Evolutionary conservation across 2,329 filamentous ascomycete species (phyloP), one percentile per base, ranked within the genome.

Genomic region (Ophiostoma angusticollis): DNA sequence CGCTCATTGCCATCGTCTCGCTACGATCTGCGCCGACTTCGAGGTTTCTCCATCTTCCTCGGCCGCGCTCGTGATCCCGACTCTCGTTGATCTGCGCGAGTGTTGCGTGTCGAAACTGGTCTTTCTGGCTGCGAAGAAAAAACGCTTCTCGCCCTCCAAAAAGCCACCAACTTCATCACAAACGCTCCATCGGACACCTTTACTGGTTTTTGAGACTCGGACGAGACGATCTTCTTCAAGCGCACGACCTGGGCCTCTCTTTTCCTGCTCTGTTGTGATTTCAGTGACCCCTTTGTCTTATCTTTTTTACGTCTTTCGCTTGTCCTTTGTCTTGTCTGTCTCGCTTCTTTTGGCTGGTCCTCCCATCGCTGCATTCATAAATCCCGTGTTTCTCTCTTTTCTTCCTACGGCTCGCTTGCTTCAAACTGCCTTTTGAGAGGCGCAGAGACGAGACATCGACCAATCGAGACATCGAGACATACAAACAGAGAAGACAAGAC

Each of bases 161-260:
- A n/a, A n/a, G n/a, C n/a, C n/a, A n/a, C n/a, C n/a, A n/a, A n/a
- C n/a, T n/a, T n/a, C n/a, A n/a, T n/a, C n/a, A n/a, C n/a, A n/a
- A n/a, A n/a, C n/a, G n/a, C n/a, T n/a, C n/a, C n/a, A n/a, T n/a
- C 65, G 65, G 73, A 78, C 67, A 64, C 74, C 73, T 78, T 78
- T 51, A 73, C 65, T 78, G 72, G 73, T 74, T 65, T 53, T 74
- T 65, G 53, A 56, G 58, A 62, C 17, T 58, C 57, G 52, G 58
- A 57, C 50, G 35, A 42, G 31, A 18, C 14, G n/a, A n/a, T 31
- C 13, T 22, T 18, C 9, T 28, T 23, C 35, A 21, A 41, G 16
- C 7, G n/a, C 14, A 24, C 22, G 35, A 21, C 21, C 21, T 30
- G 11, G n/a, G n/a, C n/a, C 28, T 16, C 13, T 30, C 13, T 31